Evolutionary conservation across 495 filamentous ascomycete species (phyloP), one percentile per base, ranked within the genome.

Genomic region (Entonaema liquescens): DNA sequence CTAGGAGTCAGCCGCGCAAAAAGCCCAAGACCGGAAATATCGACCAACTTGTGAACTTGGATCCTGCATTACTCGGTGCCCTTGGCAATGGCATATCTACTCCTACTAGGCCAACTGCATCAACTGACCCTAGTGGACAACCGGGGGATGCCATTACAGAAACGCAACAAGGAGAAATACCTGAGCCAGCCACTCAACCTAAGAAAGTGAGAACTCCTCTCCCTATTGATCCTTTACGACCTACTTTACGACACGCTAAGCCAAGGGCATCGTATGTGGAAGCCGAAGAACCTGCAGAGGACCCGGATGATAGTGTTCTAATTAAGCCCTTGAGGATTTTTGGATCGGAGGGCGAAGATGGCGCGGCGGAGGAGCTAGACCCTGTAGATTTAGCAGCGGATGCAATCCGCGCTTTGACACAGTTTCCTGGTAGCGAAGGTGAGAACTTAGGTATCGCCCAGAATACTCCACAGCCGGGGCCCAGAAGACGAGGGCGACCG

Each of bases 191-290:
- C 12, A 25, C 66, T 49, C 70, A 19, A 4, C 49, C 70, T 42
- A 73, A 68, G 44, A 44, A 67, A 36, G 60, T 7, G n/a, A 59
- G 65, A 33, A 59, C 23, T 6, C 55, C 62, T 38, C 59, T 74
- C 11, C 75, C 73, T 38, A 50, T 68, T 47, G 73, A 76, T 42
- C 71, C 71, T 38, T 8, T 80, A 62, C 67, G 79, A 71, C 81
- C 82, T 33, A 69, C 75, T 26, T 75, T 85, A 19, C 79, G 83
- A 28, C 82, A 83, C 59, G 82, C 83, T 31, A 80, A 79, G 52
- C 82, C 83, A 25, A 80, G 75, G 57, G 61, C 69, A 8, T 82
- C 81, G 19, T 85, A 84, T 49, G 52, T 77, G 5, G 78, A 80
- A 21, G 71, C 74, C 3, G 79, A 81, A n/a, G 73, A 80, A 19